These are phyloP conservation scores for Phytophthora cryptogea DNA, from an alignment of 352 stramenopile genomes.

Conservation along the genomic window DNA sequence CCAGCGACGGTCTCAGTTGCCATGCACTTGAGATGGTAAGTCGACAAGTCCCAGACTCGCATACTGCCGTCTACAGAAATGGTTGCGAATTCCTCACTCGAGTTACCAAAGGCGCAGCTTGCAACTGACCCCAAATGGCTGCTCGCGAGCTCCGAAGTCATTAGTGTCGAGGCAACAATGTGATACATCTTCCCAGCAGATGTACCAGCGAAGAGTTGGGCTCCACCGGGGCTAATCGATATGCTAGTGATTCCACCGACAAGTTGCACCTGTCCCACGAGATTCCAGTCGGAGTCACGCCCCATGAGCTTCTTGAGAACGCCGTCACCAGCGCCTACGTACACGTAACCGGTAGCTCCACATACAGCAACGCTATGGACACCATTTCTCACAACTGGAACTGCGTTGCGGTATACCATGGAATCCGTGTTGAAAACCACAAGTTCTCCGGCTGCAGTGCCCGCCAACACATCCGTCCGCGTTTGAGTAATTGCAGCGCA, in stretches of 20 bases:
- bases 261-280: constrained; percentile 82
- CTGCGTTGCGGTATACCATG: constrained; percentile 63
- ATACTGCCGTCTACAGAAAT: constrained; percentile 74
- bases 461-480: constrained; percentile 62
- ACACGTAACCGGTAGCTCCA: constrained; percentile 63
- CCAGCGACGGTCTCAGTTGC: constrained; percentile 60
- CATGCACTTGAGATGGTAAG: constrained; percentile 70
- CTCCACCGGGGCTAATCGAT: constrained; percentile 58
- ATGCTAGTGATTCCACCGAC: constrained; percentile 82
- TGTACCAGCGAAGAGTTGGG: constrained; percentile 67
- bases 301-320: constrained; percentile 86
- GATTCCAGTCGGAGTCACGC: constrained; percentile 78
- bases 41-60: constrained; percentile 70
- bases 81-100: constrained; percentile 68
- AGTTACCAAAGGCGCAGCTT: constrained; percentile 61
- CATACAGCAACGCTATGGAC: constrained; percentile 81
- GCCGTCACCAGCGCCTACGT: constrained; percentile 85
- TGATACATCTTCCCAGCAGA: constrained; percentile 80
- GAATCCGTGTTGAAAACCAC: constrained; percentile 84
- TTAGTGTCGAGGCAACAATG: constrained; percentile 54
- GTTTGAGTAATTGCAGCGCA: constrained; percentile 60
- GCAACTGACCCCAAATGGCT: constrained; percentile 72
- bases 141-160: constrained; percentile 55
- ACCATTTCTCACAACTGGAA: constrained; percentile 66
- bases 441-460: constrained; percentile 78